Base-by-base conservation (phyloP, 176 grass and related monocot genomes). In the Pontederia crassipes region DNA sequence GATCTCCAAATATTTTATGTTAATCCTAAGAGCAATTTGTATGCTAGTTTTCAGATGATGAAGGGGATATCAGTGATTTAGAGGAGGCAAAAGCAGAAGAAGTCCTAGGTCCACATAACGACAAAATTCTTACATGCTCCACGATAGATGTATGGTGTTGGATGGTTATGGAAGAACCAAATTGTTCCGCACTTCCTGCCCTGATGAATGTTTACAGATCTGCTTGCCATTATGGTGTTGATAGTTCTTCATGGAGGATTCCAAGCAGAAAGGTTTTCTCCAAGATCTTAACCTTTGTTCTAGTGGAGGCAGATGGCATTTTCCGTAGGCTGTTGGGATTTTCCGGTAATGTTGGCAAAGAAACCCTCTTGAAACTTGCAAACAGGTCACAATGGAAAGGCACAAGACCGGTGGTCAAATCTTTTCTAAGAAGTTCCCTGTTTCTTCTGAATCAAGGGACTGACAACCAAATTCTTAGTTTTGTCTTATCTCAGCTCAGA, bases 111-210 rank as follows among this genome's bases (percentile, higher is more conserved):
- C 57, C 66, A 57, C 29, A 27, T 13, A 65, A 49, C 61, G 54
- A 72, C 72, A 90, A 82, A 49, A 64, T 85, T 61, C 83, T 97
- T 70, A 85, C 81, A 74, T 74, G 76, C 57, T 82, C 78, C 35
- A 97, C 93, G 60, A 70, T 88, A 80, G 86, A 69, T 78, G 75
- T 91, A 70, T 97, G 93, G 93, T 85, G 84, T 68, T 86, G 83
- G 77, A 56, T 88, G 80, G 87, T 83, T 77, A 78, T 77, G 69
- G 76, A 97, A 69, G 69, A 97, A 53, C 87, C 87, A 64, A 82
- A 79, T 59, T 49, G 65, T 60, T 70, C 84, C 57, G 73, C 62
- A 35, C 46, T 97, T 54, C 27, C 18, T 58, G 91, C 78, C 55
- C 61, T 97, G 40, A 67, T 97, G 65, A 91, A 91, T 80, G 85